A percentile compares a stretch with the other conserved stretches of the same genome.
phyloP scores from a whole-genome alignment of 164 flowering plant genomes.

The Magnolia changhungtana region DNA sequence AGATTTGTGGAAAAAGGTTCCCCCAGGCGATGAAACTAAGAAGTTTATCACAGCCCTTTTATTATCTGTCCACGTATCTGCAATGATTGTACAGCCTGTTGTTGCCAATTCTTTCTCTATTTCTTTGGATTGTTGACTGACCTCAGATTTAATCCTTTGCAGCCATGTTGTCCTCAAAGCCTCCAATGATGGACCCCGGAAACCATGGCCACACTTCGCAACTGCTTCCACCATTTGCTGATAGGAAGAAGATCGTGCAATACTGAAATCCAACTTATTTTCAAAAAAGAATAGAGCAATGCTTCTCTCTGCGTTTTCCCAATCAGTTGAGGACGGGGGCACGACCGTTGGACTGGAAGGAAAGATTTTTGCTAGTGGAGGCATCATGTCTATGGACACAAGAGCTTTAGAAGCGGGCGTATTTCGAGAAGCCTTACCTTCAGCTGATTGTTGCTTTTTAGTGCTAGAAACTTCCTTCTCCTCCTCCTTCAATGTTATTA shows the following conservation, averaged over 20 bases:
- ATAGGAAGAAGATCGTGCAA: slow-evolving; percentile 84
- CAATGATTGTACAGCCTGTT: slow-evolving; percentile 85
- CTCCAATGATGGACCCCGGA: slow-evolving; percentile 72
- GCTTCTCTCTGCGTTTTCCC: slow-evolving; percentile 74
- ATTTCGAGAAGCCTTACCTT: slow-evolving; percentile 39
- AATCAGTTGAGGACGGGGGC: slow-evolving; percentile 34
- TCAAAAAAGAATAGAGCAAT: slow-evolving; percentile 89
- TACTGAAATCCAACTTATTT: slow-evolving; percentile 75
- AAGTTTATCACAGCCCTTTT: slow-evolving; percentile 80
- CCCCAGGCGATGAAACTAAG: slow-evolving; percentile 79
- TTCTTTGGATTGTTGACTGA: slow-evolving; percentile 58
- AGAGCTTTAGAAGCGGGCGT: slow-evolving; percentile 31
- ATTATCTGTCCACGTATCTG: slow-evolving; percentile 90
- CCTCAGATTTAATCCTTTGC: slow-evolving; percentile 70
- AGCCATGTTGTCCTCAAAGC: slow-evolving; percentile 67
- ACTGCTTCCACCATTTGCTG: slow-evolving; percentile 78
- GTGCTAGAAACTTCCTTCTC: slow-evolving; percentile 44
- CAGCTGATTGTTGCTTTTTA: slow-evolving; percentile 50
- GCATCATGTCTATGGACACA: slow-evolving; percentile 31
- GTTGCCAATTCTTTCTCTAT: slow-evolving; percentile 76
- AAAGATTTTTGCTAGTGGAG: slow-evolving; percentile 42
- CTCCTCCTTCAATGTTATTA: slow-evolving; percentile 65
- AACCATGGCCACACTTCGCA: slow-evolving; percentile 65
- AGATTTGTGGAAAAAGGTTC: slow-evolving; percentile 84
- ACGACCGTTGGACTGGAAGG: slow-evolving; percentile 33